Evolutionary conservation across 495 filamentous ascomycete genomes (phyloP).

Genomic region (Penicillium robsamsonii): DNA sequence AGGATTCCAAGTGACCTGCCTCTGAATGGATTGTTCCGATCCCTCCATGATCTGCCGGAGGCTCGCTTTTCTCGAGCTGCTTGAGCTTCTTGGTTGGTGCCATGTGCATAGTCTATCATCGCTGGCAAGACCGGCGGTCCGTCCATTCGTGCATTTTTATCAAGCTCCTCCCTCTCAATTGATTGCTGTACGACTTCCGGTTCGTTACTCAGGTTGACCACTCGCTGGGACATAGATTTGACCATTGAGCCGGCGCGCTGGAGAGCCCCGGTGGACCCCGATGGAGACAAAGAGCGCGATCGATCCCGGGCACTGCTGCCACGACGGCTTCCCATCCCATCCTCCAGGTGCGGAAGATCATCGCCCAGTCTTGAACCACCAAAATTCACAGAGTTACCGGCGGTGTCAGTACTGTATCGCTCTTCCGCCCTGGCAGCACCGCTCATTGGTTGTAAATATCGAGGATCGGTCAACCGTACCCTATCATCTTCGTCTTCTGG

Average conservation of each 20-base stretch:
- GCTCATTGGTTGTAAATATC: conserved; percentile 64
- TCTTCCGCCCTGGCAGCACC: conserved; percentile 50
- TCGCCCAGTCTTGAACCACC: conserved; percentile 57
- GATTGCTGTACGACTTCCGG: conserved; percentile 72
- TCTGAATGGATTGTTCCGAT: conserved; percentile 74
- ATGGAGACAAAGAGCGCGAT: conserved; percentile 64
- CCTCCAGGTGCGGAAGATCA: conserved; percentile 57
- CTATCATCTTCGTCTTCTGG: conserved; percentile 60
- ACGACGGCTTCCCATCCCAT: conserved; percentile 42
- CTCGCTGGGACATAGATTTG: conserved; percentile 94
- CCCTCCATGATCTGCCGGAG: conserved; percentile 45
- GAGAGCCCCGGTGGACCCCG: conserved; percentile 64
- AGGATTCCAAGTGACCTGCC: conserved; percentile 87
- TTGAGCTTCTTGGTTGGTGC: conserved; percentile 42
- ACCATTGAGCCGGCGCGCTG: conserved; percentile 85
- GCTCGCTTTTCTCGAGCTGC: conserved; percentile 35
- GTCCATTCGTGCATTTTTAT: conserved; percentile 50
- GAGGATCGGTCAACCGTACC: conserved; percentile 60
- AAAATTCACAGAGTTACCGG: conserved; percentile 58
- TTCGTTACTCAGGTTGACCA: conserved; percentile 95
- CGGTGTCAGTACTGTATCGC: conserved; percentile 57
- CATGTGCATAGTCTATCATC: conserved; percentile 52
- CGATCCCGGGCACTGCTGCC: conserved; percentile 51
- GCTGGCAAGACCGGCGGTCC: conserved; percentile 58
- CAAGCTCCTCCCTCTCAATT: conserved; percentile 63